A percentile compares a stretch with the other conserved stretches of the same genome.
Conservation (phyloP, 257 asterid genomes). For the Gynochthodes officinalis region DNA sequence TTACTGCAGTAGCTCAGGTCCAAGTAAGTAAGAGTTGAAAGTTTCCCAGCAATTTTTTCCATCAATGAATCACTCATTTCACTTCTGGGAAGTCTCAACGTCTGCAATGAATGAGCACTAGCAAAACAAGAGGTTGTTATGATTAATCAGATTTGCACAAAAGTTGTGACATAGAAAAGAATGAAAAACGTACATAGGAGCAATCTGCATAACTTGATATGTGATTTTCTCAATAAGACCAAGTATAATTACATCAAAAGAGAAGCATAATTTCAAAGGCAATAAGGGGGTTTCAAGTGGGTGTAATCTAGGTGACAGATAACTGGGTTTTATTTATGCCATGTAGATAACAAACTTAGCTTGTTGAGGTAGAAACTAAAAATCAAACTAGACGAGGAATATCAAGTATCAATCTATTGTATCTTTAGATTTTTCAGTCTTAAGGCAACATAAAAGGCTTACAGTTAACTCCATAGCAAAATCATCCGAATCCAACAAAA, state of each 20-base stretch:
- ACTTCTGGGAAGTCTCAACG: slow-evolving; percentile 34
- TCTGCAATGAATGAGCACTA: slow-evolving; percentile 34
- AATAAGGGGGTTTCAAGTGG: not conserved
- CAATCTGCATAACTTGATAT: not conserved
- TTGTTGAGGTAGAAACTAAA: not conserved
- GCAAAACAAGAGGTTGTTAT: slow-evolving; percentile 12
- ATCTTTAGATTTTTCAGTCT: not conserved
- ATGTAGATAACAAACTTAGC: not conserved
- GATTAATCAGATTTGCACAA: not conserved
- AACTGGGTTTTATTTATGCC: not conserved
- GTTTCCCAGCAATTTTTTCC: slow-evolving; percentile 27
- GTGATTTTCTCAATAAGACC: not conserved
- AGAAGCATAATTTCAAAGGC: not conserved
- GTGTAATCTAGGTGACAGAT: not conserved
- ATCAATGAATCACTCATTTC: slow-evolving; percentile 21
- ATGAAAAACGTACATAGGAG: not conserved
- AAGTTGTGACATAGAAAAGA: not conserved
- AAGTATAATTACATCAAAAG: not conserved
- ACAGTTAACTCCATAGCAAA: not conserved
- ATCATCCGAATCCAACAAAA: not conserved
- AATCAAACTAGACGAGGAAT: not conserved
- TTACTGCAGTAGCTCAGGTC: slow-evolving; percentile 40
- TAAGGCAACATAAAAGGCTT: not conserved
- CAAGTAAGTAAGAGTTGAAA: slow-evolving; percentile 31
- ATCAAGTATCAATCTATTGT: not conserved